phyloP scores from a whole-genome alignment of 805 yeast species.

The Lachancea dasiensis region DNA sequence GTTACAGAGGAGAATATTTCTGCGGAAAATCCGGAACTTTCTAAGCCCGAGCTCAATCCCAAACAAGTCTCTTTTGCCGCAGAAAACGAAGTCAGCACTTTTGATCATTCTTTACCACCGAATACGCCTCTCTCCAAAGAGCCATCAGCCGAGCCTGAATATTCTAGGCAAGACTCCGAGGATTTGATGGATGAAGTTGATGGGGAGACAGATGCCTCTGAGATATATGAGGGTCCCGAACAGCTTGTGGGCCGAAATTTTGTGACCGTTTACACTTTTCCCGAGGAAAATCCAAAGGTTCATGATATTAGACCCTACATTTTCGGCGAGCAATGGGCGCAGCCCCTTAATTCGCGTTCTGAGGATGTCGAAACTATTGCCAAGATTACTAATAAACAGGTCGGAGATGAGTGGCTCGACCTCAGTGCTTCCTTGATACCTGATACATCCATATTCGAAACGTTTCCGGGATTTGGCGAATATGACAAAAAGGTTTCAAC shows the following conservation, averaged over 20 bases:
- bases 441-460: conserved; percentile 29
- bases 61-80: conserved; percentile 23
- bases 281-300: conserved; percentile 11
- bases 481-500: conserved; percentile 38
- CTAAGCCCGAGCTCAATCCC: neutral
- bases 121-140: conserved; percentile 2
- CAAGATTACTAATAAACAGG: conserved; percentile 26
- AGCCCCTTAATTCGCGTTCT: conserved; percentile 48
- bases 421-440: conserved; percentile 44
- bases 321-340: conserved; percentile 56
- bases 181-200: conserved; percentile 14
- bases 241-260: conserved; percentile 53
- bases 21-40: no score
- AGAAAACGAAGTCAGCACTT: conserved; percentile 15
- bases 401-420: conserved; percentile 21
- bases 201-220: conserved; percentile 1
- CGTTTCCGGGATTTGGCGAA: conserved; percentile 57
- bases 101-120: conserved; percentile 14
- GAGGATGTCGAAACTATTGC: conserved; percentile 47
- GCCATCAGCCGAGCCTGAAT: conserved; percentile 2
- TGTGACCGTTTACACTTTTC: conserved; percentile 44
- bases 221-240: conserved; percentile 58
- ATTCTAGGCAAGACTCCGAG: conserved; percentile 8
- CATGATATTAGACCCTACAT: conserved; percentile 28
- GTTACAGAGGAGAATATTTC: no score